Evolutionary conservation across 495 filamentous ascomycete genomes (phyloP).

Genomic region (Neurospora sp.): DNA sequence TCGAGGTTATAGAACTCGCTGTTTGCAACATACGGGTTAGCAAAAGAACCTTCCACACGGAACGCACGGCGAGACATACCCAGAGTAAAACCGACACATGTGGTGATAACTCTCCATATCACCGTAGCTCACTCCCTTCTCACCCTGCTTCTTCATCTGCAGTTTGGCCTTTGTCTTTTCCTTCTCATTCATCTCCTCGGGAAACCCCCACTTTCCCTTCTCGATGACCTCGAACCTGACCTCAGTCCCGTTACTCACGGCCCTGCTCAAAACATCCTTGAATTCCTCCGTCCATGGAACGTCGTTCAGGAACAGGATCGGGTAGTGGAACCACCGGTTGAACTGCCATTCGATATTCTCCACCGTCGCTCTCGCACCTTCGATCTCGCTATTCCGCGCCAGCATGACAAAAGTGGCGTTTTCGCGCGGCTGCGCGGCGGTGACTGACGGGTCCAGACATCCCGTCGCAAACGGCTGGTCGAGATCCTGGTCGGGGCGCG

Average conservation of each 20-base stretch:
- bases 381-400: slow-evolving; percentile 83
- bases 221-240: slow-evolving; percentile 71
- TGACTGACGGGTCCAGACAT: slow-evolving; percentile 30
- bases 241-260: slow-evolving; percentile 57
- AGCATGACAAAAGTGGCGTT: slow-evolving; percentile 93
- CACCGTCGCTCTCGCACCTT: slow-evolving; percentile 81
- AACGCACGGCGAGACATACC: slow-evolving; percentile 37
- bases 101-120: slow-evolving; percentile 99
- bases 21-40: neutral
- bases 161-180: slow-evolving; percentile 58
- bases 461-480: slow-evolving; percentile 33
- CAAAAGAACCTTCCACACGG: neutral
- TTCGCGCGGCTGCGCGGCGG: slow-evolving; percentile 51
- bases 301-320: slow-evolving; percentile 94
- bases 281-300: slow-evolving; percentile 79
- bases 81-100: slow-evolving; percentile 96
- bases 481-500: slow-evolving; percentile 23
- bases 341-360: slow-evolving; percentile 93
- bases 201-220: slow-evolving; percentile 80
- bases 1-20: slow-evolving; percentile 51
- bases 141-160: slow-evolving; percentile 77
- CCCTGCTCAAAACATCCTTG: slow-evolving; percentile 69
- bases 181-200: slow-evolving; percentile 72
- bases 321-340: slow-evolving; percentile 96
- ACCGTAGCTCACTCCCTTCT: slow-evolving; percentile 87